phyloP scores from a whole-genome alignment of 83 land plant species.

The Larix sibirica region DNA sequence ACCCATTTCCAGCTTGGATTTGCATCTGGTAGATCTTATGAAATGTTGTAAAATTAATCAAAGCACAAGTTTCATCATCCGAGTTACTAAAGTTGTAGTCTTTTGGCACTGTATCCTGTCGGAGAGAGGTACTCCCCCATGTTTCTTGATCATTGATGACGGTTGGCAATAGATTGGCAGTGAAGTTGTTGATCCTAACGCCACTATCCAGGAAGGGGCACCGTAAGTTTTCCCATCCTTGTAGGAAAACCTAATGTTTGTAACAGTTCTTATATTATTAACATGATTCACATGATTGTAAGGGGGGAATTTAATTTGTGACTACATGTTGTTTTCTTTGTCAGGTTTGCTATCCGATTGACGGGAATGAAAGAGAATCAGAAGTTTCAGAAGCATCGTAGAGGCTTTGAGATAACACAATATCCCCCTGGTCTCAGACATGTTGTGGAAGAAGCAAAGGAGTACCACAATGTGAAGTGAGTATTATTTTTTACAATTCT shows the following conservation, averaged over 20 bases:
- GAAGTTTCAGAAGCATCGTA: conserved; percentile 41
- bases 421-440: conserved; percentile 62
- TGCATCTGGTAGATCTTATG: too few relatives aligned
- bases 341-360: conserved; percentile 84
- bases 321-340: neutral
- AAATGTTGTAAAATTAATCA: too few relatives aligned
- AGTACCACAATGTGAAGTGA: too few relatives aligned
- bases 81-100: neutral
- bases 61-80: neutral
- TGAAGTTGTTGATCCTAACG: too few relatives aligned
- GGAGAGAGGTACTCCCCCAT: conserved; percentile 77
- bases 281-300: neutral
- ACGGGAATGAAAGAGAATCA: conserved; percentile 91
- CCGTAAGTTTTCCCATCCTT: conserved; percentile 55
- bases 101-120: conserved; percentile 53
- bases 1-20: too few relatives aligned
- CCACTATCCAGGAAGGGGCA: too few relatives aligned
- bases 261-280: neutral
- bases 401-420: conserved; percentile 33
- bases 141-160: too few relatives aligned
- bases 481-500: too few relatives aligned
- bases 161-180: too few relatives aligned
- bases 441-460: conserved; percentile 73
- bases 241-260: neutral
- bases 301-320: too few relatives aligned